A percentile compares a stretch with the other conserved stretches of the same genome.
phyloP scores from a whole-genome alignment of 768 basidiomycete species.

The Psilocybe subaeruginosa region DNA sequence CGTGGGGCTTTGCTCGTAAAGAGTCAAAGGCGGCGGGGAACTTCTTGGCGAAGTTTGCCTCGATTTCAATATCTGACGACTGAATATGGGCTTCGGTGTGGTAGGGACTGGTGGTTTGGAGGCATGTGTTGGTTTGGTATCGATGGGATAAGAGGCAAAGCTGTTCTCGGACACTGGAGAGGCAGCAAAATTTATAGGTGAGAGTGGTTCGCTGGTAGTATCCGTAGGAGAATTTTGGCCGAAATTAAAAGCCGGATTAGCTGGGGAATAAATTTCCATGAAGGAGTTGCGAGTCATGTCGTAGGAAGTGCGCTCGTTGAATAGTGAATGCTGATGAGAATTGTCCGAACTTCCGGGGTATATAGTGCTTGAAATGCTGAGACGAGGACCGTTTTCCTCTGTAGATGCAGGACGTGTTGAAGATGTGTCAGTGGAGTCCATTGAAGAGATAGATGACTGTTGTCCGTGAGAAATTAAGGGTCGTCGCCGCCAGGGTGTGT shows the following conservation, averaged over 20 bases:
- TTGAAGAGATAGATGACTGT: conserved; percentile 27
- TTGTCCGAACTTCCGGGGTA: conserved; percentile 36
- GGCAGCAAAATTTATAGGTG: conserved; percentile 20
- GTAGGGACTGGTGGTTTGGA: conserved; percentile 50
- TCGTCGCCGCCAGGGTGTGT: conserved; percentile 26
- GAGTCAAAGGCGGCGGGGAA: conserved; percentile 22
- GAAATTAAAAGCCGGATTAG: conserved; percentile 15
- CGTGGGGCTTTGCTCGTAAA: not conserved
- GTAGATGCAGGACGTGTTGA: conserved; percentile 34
- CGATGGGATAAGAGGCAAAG: conserved; percentile 15
- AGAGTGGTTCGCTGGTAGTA: conserved; percentile 12
- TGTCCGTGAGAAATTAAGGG: conserved; percentile 39
- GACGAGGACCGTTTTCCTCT: conserved; percentile 34
- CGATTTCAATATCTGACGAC: conserved; percentile 30
- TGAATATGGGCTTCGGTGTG: conserved; percentile 49
- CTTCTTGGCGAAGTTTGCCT: conserved; percentile 21
- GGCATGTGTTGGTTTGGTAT: conserved; percentile 27
- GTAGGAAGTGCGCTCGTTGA: conserved; percentile 29
- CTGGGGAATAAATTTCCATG: conserved; percentile 37
- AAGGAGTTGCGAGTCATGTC: conserved; percentile 31
- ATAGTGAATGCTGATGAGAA: conserved; percentile 29
- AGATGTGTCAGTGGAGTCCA: conserved; percentile 28
- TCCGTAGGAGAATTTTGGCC: not conserved
- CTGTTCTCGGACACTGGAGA: conserved; percentile 10
- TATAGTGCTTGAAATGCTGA: conserved; percentile 46